Evolutionary conservation across 306 rosid species (phyloP).

Genomic region (Lagenaria siceraria): DNA sequence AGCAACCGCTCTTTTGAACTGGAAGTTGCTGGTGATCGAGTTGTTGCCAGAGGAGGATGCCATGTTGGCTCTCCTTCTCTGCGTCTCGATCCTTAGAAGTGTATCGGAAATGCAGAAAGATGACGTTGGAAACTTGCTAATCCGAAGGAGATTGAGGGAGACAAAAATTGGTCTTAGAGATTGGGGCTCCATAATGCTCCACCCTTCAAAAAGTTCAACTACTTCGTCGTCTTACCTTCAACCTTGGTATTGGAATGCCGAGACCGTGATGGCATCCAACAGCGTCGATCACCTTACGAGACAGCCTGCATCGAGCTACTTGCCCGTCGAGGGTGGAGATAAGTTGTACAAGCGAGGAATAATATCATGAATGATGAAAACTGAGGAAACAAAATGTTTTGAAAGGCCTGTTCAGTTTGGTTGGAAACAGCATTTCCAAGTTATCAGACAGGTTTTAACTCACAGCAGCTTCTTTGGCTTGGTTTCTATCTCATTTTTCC

Average conservation of each 20-base stretch:
- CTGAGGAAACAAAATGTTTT: background rate
- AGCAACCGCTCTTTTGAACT: conserved; percentile 78
- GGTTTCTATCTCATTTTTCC: background rate
- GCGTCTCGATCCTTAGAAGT: conserved; percentile 61
- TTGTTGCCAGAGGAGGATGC: conserved; percentile 78
- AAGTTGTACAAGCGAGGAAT: conserved; percentile 56
- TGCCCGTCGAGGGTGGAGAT: conserved; percentile 72
- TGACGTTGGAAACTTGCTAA: conserved; percentile 58
- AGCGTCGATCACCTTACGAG: conserved; percentile 22
- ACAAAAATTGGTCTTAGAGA: conserved; percentile 48
- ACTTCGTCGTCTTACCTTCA: conserved; percentile 45
- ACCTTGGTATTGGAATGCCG: conserved; percentile 76
- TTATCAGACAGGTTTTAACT: background rate
- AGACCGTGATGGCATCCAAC: conserved; percentile 31
- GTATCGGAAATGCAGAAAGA: conserved; percentile 63
- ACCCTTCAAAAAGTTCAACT: conserved; percentile 37
- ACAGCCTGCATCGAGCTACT: conserved; percentile 35
- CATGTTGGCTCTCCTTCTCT: conserved; percentile 53
- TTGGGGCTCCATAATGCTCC: conserved; percentile 70
- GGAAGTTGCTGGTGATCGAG: conserved; percentile 67
- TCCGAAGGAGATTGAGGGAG: conserved; percentile 69
- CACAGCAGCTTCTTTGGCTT: background rate
- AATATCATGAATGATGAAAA: conserved; percentile 20
- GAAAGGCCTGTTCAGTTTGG: background rate
- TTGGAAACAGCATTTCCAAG: background rate